phyloP scores from a whole-genome alignment of 495 filamentous ascomycete genomes.

The Aspergillus kassunensis region DNA sequence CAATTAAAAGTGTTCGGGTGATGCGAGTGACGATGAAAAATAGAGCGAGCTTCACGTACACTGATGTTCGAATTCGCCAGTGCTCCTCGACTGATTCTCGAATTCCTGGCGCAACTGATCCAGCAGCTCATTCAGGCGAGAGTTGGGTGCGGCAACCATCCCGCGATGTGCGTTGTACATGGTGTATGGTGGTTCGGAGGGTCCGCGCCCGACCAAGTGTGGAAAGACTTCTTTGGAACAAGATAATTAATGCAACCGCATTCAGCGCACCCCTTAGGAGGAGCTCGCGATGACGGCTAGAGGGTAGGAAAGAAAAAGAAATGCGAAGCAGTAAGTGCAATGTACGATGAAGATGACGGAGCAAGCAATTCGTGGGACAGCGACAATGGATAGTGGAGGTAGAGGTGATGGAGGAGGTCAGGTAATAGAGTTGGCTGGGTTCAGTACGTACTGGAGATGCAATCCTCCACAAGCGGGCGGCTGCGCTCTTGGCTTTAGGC shows the following conservation, averaged over 20 bases:
- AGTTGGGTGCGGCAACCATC: slow-evolving; percentile 68
- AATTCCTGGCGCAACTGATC: slow-evolving; percentile 89
- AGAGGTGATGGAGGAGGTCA: not conserved
- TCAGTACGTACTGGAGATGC: slow-evolving; percentile 13
- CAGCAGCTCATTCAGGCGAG: slow-evolving; percentile 82
- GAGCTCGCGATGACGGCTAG: slow-evolving; percentile 14
- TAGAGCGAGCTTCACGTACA: slow-evolving; percentile 60
- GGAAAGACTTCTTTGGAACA: slow-evolving; percentile 13
- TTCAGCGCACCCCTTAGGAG: slow-evolving; percentile 22
- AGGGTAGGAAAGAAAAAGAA: not conserved
- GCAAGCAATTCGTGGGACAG: slow-evolving; percentile 5
- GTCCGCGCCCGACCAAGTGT: slow-evolving; percentile 15
- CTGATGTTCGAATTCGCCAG: slow-evolving; percentile 81
- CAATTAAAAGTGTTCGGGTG: not conserved
- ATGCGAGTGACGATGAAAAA: slow-evolving; percentile 3
- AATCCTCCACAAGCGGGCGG: slow-evolving; percentile 22
- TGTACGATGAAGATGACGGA: not conserved
- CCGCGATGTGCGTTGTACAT: slow-evolving; percentile 93
- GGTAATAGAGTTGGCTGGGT: slow-evolving; percentile 19
- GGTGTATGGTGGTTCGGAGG: slow-evolving; percentile 23
- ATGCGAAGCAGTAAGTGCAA: not conserved
- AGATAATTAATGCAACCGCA: slow-evolving; percentile 20
- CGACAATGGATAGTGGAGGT: not conserved
- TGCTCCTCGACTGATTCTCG: slow-evolving; percentile 70
- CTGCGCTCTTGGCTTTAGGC: slow-evolving; percentile 23